Evolutionary conservation across 768 basidiomycete species (phyloP), one percentile per base, ranked within the genome.

Genomic region (Postia placenta): DNA sequence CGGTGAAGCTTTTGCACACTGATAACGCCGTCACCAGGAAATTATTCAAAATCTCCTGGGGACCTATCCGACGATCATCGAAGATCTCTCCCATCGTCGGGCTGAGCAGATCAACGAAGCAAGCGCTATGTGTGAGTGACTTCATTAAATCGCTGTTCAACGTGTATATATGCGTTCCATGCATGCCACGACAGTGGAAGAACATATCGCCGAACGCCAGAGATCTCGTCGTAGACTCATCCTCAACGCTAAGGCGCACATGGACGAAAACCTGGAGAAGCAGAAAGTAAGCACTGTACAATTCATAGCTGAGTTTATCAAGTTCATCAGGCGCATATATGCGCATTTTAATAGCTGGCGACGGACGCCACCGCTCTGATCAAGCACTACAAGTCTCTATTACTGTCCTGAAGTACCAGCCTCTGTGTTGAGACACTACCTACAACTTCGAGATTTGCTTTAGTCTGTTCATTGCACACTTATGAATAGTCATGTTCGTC

Each of bases 311-410:
- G 9, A 7, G 30, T 33, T 15, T 7, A 33, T 33, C 30, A 33
- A 7, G 9, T 33, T 15, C 30, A 33, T 37, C 6, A 19, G 30
- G 27, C 20, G 37, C 38, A 48, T 40, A 48, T 40, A 49, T 26
- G 4, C 30, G 36, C 30, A 20, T 11, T 22, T 39, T 42, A 45
- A 22, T 25, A 72, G 70, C 57, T 74, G 23, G 67, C 63, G 5
- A 60, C 59, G 38, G 70, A 74, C 51, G 69, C 72, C 7, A 58
- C 64, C 24, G 66, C 63, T 17, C 58, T 70, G 42, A 68, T 74
- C 56, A 73, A 65, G 40, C 64, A 71, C 49, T 74, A 71, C 49
- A 74, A 74, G 50, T 63, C 70, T 40, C 42, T 66, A 7, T 53
- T 73, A 40, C 53, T 60, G 37, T 47, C 61, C 15, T 48, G 19